These are phyloP conservation scores for Fusarium euwallaceae DNA, from an alignment of 2,329 filamentous ascomycete genomes.

Conservation along the genomic window DNA sequence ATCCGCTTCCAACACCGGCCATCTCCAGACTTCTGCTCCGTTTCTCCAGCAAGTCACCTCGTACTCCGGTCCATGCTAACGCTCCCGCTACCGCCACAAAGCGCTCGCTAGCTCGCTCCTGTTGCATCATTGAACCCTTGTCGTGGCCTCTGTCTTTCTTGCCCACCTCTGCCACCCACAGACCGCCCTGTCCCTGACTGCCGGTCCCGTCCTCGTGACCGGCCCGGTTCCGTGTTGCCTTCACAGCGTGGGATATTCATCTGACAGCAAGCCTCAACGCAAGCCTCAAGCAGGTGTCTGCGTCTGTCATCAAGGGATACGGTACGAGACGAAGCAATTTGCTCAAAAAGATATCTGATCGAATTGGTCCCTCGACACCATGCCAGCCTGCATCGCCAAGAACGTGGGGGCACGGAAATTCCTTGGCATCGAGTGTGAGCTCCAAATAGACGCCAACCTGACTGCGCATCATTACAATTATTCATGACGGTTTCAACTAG, in stretches of 20 bases:
- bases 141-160: constrained; percentile 17
- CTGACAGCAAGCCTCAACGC: constrained; percentile 2
- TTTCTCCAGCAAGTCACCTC: constrained; percentile 31
- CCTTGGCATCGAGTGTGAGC: neutral
- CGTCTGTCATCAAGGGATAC: neutral
- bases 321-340: neutral
- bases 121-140: constrained; percentile 31
- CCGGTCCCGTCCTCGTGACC: constrained; percentile 42
- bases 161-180: constrained; percentile 14
- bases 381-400: constrained; percentile 4
- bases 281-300: constrained; percentile 1
- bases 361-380: neutral
- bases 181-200: constrained; percentile 14
- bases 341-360: neutral
- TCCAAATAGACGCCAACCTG: neutral
- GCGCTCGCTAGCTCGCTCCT: constrained; percentile 17
- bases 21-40: constrained; percentile 21
- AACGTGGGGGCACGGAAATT: constrained; percentile 7
- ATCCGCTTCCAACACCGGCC: constrained; percentile 22
- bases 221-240: constrained; percentile 39
- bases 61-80: constrained; percentile 17
- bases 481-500: constrained; percentile 7
- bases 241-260: neutral
- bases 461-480: constrained; percentile 20
- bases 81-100: constrained; percentile 29